Percentiles rank a stretch among this genome's conserved stretches.
phyloP scores from a whole-genome alignment of 78 protist species.

The Speleostelium caveatum region DNA sequence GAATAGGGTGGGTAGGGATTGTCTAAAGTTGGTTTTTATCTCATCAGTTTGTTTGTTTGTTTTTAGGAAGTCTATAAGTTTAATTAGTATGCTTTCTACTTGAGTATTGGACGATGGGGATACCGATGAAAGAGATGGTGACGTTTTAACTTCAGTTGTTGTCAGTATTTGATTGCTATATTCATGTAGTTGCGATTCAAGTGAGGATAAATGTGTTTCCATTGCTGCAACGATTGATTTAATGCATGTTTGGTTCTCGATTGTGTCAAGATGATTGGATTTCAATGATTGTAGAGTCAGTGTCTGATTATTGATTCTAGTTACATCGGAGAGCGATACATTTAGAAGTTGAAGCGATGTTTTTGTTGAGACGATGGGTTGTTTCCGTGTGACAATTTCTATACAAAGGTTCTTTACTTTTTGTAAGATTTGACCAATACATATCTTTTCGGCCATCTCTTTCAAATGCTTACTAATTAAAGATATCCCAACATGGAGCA shows the following conservation, averaged over 20 bases:
- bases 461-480: conserved; percentile 28
- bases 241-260: background rate
- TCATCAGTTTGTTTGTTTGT: background rate
- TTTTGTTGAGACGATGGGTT: background rate
- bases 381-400: conserved; percentile 60
- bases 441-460: background rate
- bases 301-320: background rate
- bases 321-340: conserved; percentile 43
- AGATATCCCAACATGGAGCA: conserved; percentile 33
- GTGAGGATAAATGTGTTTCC: background rate
- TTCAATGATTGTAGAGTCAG: background rate
- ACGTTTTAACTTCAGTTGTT: background rate
- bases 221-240: background rate
- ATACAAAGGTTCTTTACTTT: conserved; percentile 20
- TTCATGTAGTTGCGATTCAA: background rate
- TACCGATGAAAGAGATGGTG: background rate
- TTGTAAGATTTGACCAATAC: conserved; percentile 26
- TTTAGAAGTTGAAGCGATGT: conserved; percentile 3
- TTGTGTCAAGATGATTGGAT: background rate
- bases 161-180: background rate
- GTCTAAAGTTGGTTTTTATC: background rate
- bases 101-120: too few species aligned
- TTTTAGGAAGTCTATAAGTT: background rate
- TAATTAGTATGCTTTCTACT: conserved; percentile 1
- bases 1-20: conserved; percentile 19